Evolutionary conservation across 2,329 filamentous ascomycete species (phyloP).

Genomic region (Fusarium sp.): DNA sequence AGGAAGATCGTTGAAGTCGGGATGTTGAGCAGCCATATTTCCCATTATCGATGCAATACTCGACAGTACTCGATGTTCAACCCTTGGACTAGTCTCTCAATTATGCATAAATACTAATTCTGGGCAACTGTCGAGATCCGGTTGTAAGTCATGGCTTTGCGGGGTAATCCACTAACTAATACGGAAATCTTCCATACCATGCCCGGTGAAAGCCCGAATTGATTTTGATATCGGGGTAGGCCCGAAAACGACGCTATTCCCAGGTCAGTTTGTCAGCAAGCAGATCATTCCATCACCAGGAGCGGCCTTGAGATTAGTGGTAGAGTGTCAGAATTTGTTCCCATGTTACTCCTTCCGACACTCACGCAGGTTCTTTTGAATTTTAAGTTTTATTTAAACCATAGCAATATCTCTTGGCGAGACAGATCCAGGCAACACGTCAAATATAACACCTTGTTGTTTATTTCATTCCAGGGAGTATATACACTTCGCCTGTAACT

Average conservation of each 20-base stretch:
- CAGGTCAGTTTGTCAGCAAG: background rate
- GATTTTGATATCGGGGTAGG: background rate
- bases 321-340: background rate
- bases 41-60: too few relatives aligned
- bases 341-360: too few relatives aligned
- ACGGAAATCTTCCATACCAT: background rate
- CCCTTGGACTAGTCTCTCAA: background rate
- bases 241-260: background rate
- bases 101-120: background rate
- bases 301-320: background rate
- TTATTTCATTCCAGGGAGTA: too few relatives aligned
- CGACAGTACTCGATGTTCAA: rapidly evolving
- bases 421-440: too few relatives aligned
- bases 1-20: background rate
- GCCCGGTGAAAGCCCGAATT: background rate
- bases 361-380: too few relatives aligned
- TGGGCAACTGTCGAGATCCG: background rate
- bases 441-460: too few relatives aligned
- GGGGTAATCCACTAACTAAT: background rate
- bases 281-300: background rate
- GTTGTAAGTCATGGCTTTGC: background rate
- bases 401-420: too few relatives aligned
- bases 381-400: too few relatives aligned
- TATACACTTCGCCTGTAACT: too few relatives aligned
- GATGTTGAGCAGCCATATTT: conserved; percentile 7